Conservation (phyloP, 2,329 filamentous ascomycete species). For the Alternaria panax region DNA sequence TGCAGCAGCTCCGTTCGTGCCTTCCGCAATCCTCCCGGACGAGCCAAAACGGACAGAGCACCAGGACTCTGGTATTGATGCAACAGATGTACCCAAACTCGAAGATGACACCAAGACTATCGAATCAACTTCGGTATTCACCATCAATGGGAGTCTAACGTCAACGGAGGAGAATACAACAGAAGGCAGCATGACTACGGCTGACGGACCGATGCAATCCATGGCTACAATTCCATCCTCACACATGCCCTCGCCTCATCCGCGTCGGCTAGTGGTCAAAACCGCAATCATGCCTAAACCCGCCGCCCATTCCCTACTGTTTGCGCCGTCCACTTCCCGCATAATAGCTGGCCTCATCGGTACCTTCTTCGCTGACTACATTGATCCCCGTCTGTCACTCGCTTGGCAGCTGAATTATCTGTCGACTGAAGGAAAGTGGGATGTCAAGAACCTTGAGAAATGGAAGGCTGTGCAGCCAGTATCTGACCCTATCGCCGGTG, state of each 20-base stretch:
- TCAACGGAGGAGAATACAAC: conserved; percentile 42
- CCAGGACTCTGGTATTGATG: conserved; percentile 46
- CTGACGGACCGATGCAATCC: conserved; percentile 16
- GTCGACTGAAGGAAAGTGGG: conserved; percentile 92
- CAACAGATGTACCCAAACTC: conserved; percentile 34
- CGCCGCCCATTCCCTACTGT: conserved; percentile 84
- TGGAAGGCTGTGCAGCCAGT: conserved; percentile 84
- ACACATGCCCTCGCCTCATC: conserved; percentile 31
- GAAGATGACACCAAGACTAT: conserved; percentile 26
- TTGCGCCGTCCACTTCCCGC: conserved; percentile 76
- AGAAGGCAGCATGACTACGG: conserved; percentile 33
- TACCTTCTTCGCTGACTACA: conserved; percentile 76
- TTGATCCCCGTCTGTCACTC: conserved; percentile 79
- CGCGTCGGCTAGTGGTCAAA: conserved; percentile 62
- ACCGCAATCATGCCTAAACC: conserved; percentile 75
- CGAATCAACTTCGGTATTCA: conserved; percentile 26
- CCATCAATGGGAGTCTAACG: conserved; percentile 24
- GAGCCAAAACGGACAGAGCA: conserved; percentile 36
- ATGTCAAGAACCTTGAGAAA: conserved; percentile 93
- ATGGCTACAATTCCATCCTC: conserved; percentile 7
- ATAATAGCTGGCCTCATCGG: conserved; percentile 82
- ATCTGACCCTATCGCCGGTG: conserved; percentile 75
- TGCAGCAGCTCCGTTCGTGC: conserved; percentile 59
- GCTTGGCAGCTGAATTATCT: conserved; percentile 93
- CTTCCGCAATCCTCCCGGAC: conserved; percentile 28